Percentiles rank a stretch among this genome's conserved stretches.
phyloP scores from a whole-genome alignment of 169 alveolate species.

The Eimeria zaria region DNA sequence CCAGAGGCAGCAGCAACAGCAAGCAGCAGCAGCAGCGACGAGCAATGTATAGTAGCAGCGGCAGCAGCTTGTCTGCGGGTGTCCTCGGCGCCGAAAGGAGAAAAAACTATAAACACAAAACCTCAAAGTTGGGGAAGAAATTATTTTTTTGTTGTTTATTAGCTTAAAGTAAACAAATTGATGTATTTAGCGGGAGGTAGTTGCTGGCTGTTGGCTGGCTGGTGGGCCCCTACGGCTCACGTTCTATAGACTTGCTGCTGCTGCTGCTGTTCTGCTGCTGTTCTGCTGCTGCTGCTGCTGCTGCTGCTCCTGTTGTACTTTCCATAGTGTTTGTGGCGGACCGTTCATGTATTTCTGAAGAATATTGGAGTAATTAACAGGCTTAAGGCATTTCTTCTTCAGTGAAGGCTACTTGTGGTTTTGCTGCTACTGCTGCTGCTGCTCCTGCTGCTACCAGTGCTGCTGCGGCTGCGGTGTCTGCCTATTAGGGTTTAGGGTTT shows the following conservation, averaged over 20 bases:
- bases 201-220: not conserved
- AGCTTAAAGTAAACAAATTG: not conserved
- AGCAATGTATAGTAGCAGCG: not conserved
- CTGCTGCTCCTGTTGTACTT: not conserved
- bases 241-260: constrained; percentile 22
- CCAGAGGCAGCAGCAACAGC: not conserved
- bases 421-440: constrained; percentile 9
- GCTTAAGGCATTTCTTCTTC: not conserved
- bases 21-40: constrained; percentile 11
- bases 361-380: not conserved
- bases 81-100: not conserved
- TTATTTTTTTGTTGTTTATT: not conserved
- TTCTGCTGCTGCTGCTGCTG: constrained; percentile 16
- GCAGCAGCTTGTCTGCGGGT: not conserved
- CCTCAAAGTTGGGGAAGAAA: not conserved
- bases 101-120: not conserved
- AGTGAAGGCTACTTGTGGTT: not conserved
- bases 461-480: constrained; percentile 34
- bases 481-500: constrained; percentile 23
- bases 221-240: constrained; percentile 22
- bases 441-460: constrained; percentile 6
- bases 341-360: not conserved
- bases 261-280: not conserved
- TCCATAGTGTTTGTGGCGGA: not conserved
- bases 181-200: not conserved